phyloP scores from a whole-genome alignment of 2,329 filamentous ascomycete genomes.

The Ceratocystis destructans region DNA sequence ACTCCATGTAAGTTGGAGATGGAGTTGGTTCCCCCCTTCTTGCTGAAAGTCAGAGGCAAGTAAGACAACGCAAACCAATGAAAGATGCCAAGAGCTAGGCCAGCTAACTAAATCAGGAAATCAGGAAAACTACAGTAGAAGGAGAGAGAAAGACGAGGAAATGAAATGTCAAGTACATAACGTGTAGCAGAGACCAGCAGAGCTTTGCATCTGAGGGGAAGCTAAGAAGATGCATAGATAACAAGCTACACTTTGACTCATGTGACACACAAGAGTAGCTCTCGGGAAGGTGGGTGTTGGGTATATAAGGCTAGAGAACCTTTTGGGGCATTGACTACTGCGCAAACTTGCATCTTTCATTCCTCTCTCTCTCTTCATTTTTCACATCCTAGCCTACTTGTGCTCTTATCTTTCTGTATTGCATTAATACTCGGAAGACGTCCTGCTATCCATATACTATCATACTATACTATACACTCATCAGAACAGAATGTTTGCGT shows the following conservation, averaged over 20 bases:
- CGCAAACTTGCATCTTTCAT: too few relatives aligned
- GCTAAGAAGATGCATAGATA: too few relatives aligned
- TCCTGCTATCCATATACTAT: too few relatives aligned
- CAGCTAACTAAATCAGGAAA: too few relatives aligned
- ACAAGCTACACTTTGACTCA: not conserved
- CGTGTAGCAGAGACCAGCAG: not conserved
- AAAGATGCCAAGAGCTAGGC: too few relatives aligned
- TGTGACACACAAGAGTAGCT: not conserved
- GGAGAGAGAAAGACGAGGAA: not conserved
- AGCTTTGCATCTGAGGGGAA: not conserved
- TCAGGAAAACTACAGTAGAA: too few relatives aligned
- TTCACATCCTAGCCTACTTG: not conserved
- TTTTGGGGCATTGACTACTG: not conserved
- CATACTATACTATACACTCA: not conserved
- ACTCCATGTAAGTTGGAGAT: too few relatives aligned
- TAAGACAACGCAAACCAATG: too few relatives aligned
- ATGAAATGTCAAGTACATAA: not conserved
- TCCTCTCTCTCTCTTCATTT: too few relatives aligned
- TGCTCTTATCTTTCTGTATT: not conserved
- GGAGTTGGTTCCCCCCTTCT: too few relatives aligned
- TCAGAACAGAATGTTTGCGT: not conserved
- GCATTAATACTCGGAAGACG: too few relatives aligned
- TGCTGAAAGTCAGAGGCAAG: too few relatives aligned
- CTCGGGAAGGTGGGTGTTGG: not conserved
- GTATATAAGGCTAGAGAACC: not conserved